Percentiles rank a stretch among this genome's conserved stretches.
Conservation (phyloP, 192 early-diverging fungal species). For the Physocladia obscura region DNA sequence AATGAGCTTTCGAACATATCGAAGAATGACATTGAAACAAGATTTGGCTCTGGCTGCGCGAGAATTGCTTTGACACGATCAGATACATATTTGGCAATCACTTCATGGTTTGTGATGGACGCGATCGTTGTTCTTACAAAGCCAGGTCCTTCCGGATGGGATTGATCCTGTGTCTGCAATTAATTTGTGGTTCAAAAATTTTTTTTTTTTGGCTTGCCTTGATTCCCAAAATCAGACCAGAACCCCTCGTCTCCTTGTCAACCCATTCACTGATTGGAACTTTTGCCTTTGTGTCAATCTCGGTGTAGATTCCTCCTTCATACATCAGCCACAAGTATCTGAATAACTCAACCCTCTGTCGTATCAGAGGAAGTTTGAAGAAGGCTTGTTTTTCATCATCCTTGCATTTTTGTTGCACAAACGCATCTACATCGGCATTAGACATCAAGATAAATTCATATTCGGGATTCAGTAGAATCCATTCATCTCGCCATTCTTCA, state of each 20-base stretch:
- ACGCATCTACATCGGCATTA: conserved; percentile 18
- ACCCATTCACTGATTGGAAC: conserved; percentile 32
- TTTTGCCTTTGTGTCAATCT: conserved; percentile 30
- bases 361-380: conserved; percentile 17
- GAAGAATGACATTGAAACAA: background rate
- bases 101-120: conserved; percentile 8
- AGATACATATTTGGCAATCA: background rate
- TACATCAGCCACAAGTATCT: conserved; percentile 21
- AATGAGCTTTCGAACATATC: conserved; percentile 10
- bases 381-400: background rate
- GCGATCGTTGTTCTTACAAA: conserved; percentile 3
- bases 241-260: background rate
- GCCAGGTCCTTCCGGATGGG: conserved; percentile 12
- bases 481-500: background rate
- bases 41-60: background rate
- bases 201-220: conserved; percentile 1
- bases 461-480: conserved; percentile 11
- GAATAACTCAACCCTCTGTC: conserved; percentile 19
- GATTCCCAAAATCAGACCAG: conserved; percentile 11
- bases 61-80: background rate
- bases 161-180: conserved; percentile 9
- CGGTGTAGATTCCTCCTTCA: conserved; percentile 39
- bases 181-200: too few species aligned
- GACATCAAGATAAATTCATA: background rate
- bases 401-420: background rate